Base-by-base conservation (phyloP, 805 yeast species). In the Monosporozyma servazzii region DNA sequence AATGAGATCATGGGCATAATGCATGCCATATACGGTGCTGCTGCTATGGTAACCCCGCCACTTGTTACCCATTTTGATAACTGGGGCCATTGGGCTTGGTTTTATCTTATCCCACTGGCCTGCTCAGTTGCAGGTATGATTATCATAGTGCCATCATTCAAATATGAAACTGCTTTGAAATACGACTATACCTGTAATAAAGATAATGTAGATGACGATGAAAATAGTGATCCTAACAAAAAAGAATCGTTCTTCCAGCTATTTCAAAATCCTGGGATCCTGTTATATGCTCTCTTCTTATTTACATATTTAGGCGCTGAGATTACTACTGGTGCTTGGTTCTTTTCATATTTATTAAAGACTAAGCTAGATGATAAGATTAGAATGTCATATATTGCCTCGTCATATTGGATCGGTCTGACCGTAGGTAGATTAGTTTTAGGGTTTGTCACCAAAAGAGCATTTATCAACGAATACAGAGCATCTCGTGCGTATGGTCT, bases 391-490 rank as follows among this genome's bases (percentile, higher is more conserved):
- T 81, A 78, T 58, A 79, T 82, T 13, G 80, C 84, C 0, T 76
- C 88, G 5, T 83, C 86, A 15, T 84, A 76, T 60, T 84, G 89
- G 89, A 75, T 76, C 23, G 91, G 91, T 0, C 63, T 84, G 20
- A 81, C 89, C 0, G 54, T 75, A 15, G 91, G 91, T 0, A 69
- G 91, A 53, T 65, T 84, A 44, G 55, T 71, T 3, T 65, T 84
- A 8, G 84, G 84, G 1, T 78, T 80, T 60, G 76, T 73, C 8
- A 79, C 84, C 0, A 74, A 72, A 13, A 67, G 71, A 49, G 68
- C 57, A 48, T 80, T 80, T 57, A 60, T 54, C 18, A 75, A 70
- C 56, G 84, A 77, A 58, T 71, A 58, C 55, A 71, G 62, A 39
- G 72, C 65, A 55, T 70, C 61, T 56, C 67, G 52, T 15, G 54